Base-by-base conservation (phyloP, 257 asterid species). In the Primulina eburnea region DNA sequence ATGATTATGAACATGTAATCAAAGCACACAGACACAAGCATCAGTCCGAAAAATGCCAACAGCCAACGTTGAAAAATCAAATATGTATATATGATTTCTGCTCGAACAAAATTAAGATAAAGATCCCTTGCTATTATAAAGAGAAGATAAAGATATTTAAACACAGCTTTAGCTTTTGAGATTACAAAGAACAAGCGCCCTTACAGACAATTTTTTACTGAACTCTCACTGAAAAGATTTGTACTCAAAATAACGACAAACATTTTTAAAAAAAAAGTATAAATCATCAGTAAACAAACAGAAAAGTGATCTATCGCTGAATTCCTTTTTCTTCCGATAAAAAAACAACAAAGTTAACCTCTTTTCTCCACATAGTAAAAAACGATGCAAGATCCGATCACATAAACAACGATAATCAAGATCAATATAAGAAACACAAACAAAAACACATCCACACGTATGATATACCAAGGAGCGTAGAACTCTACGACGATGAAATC, bases 401-500 rank as follows among this genome's bases (percentile, higher is more conserved):
- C 68, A 21, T 24, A 67, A 32, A 24, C 32, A 5, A 2, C 0
- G 18, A 67, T 30, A 69, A 37, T 6, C 5, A 14, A 18, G 73
- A 69, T 40, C 68, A 71, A 67, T 2, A 53, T n/a, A 3, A 21
- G 38, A 34, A 62, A 37, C 65, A 62, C 47, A 30, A 11, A 68
- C 52, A 29, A n/a, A 43, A 14, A 47, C 4, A 34, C 26, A 68
- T 38, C 57, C 12, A n/a, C 18, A 30, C 21, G 2, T 4, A 24
- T 20, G 12, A 57, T 7, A 29, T 85, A 89, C 96, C 96, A 89
- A 24, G 93, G 93, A 61, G 96, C 93, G 73, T 89, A 89, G 83
- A 89, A 89, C 61, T 89, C 91, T n/a, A 83, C 93, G 69, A 89
- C 91, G 84, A 89, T 79, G 79, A 89, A 89, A 56, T 71, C 58